Percentiles rank a stretch among this genome's conserved stretches.
These are phyloP conservation scores for Botrytis deweyae DNA, from an alignment of 2,329 filamentous ascomycete species.

Conservation along the genomic window DNA sequence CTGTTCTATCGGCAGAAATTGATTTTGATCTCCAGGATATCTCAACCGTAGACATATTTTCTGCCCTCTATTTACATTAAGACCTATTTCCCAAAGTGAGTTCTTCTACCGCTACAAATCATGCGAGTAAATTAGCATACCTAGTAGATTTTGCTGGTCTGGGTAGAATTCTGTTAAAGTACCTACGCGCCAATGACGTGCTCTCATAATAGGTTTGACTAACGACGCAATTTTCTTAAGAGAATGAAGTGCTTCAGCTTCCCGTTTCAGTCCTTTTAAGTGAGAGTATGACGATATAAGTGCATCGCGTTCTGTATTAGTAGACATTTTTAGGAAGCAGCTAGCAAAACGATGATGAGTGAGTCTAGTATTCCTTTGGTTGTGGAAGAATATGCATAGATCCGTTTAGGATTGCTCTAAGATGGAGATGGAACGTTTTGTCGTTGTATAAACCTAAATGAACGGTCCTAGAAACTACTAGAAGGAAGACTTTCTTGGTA, in stretches of 20 bases:
- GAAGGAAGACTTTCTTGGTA: background rate
- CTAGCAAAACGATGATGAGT: background rate
- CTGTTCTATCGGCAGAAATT: conserved; percentile 78
- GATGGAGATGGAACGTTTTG: background rate
- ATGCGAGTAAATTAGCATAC: conserved; percentile 43
- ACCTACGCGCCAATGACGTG: conserved; percentile 75
- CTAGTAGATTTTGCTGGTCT: conserved; percentile 68
- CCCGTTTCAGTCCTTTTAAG: conserved; percentile 48
- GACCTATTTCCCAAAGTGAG: conserved; percentile 46
- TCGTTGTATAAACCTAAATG: background rate
- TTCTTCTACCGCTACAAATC: background rate
- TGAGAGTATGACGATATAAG: conserved; percentile 52
- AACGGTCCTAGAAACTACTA: background rate
- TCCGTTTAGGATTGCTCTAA: background rate
- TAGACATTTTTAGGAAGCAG: background rate
- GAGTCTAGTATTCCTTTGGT: background rate
- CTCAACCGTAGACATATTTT: conserved; percentile 82
- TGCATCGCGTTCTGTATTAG: conserved; percentile 42
- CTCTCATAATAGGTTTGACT: conserved; percentile 94
- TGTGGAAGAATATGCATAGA: background rate
- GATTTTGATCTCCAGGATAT: conserved; percentile 68
- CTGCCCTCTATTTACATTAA: conserved; percentile 75
- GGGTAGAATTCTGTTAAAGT: conserved; percentile 86
- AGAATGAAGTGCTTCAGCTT: conserved; percentile 54
- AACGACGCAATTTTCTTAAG: conserved; percentile 81